Conservation (phyloP, 169 alveolate species). For the Babesia ovata region DNA sequence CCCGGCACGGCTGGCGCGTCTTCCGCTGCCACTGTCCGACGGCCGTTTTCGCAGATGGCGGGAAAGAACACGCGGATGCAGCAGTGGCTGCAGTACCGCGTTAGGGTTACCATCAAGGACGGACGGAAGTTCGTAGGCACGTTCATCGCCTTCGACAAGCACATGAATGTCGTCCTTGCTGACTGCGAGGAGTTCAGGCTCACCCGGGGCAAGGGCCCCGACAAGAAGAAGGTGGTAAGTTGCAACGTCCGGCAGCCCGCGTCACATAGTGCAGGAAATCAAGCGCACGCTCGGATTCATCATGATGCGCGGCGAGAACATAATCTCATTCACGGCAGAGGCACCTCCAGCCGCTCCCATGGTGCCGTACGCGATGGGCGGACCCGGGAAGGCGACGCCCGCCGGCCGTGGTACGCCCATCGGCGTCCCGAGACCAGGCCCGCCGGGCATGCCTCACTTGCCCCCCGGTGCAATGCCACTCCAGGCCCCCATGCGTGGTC, state of each 20-base stretch:
- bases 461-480: constrained; percentile 46
- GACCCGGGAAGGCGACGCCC: constrained; percentile 78
- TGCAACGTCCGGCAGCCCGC: not conserved
- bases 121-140: constrained; percentile 95
- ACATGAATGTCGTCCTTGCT: constrained; percentile 95
- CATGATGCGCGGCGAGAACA: constrained; percentile 96
- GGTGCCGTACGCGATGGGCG: constrained; percentile 57
- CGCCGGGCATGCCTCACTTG: constrained; percentile 65
- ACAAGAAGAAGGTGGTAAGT: constrained; percentile 57
- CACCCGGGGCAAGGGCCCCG: constrained; percentile 76
- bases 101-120: constrained; percentile 93
- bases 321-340: constrained; percentile 95
- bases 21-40: too few species aligned
- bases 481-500: constrained; percentile 73
- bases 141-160: constrained; percentile 98
- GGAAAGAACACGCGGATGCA: constrained; percentile 89
- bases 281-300: constrained; percentile 96
- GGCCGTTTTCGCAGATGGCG: constrained; percentile 42
- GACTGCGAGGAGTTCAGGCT: constrained; percentile 97
- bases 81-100: constrained; percentile 95
- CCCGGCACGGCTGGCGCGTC: not conserved
- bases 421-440: constrained; percentile 34
- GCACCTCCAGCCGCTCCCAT: constrained; percentile 90
- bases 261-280: constrained; percentile 81
- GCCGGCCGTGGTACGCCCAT: constrained; percentile 78